These are phyloP conservation scores for Mucor circinelloides DNA, from an alignment of 371 early-diverging fungal genomes.

Conservation along the genomic window DNA sequence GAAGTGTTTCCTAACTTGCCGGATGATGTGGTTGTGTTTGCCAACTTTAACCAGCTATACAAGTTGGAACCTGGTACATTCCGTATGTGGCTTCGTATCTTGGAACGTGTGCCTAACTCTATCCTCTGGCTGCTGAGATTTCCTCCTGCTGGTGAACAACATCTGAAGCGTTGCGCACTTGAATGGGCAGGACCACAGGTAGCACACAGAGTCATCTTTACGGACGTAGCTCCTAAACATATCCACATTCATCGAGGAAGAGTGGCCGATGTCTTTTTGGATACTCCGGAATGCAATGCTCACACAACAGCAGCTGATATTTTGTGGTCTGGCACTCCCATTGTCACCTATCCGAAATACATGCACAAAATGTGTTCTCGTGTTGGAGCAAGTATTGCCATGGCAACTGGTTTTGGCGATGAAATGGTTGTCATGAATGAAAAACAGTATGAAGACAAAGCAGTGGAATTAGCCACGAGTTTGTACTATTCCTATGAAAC, in stretches of 20 bases:
- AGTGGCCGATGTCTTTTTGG: slow-evolving; percentile 89
- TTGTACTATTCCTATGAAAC: slow-evolving; percentile 55
- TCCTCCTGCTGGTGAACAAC: slow-evolving; percentile 86
- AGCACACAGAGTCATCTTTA: slow-evolving; percentile 85
- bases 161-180: slow-evolving; percentile 71
- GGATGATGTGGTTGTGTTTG: slow-evolving; percentile 87
- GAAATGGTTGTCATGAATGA: slow-evolving; percentile 82
- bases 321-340: slow-evolving; percentile 92
- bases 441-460: slow-evolving; percentile 78
- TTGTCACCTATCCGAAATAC: slow-evolving; percentile 89
- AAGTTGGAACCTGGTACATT: slow-evolving; percentile 87
- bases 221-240: slow-evolving; percentile 91
- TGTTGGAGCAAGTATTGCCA: slow-evolving; percentile 87
- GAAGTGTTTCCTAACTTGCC: slow-evolving; percentile 84
- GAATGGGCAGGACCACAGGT: slow-evolving; percentile 80
- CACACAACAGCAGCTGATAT: slow-evolving; percentile 96
- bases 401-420: slow-evolving; percentile 83
- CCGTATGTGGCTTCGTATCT: slow-evolving; percentile 81
- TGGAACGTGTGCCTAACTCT: slow-evolving; percentile 80
- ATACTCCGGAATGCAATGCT: slow-evolving; percentile 94
- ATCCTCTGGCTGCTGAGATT: slow-evolving; percentile 91
- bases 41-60: slow-evolving; percentile 95
- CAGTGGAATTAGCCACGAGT: slow-evolving; percentile 68
- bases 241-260: slow-evolving; percentile 94
- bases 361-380: slow-evolving; percentile 90